phyloP scores from a whole-genome alignment of 208 protist genomes.

The Leishmania aethiopica region DNA sequence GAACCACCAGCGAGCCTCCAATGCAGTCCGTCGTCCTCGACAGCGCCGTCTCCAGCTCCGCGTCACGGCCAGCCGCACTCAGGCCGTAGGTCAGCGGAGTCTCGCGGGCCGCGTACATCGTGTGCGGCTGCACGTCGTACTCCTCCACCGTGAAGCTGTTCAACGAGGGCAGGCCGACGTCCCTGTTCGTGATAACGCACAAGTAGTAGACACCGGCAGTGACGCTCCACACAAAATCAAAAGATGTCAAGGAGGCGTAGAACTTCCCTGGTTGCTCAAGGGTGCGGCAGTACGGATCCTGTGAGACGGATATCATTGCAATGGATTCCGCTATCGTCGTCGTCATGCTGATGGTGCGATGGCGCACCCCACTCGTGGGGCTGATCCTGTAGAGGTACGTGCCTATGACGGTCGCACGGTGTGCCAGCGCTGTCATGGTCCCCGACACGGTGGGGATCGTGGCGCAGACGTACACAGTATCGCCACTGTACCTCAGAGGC shows the following conservation, averaged over 20 bases:
- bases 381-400: neutral
- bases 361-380: slow-evolving; percentile 4
- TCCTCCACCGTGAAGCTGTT: slow-evolving; percentile 10
- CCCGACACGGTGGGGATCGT: slow-evolving; percentile 1
- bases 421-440: neutral
- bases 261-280: neutral
- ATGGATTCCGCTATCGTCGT: neutral
- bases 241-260: neutral
- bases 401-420: neutral
- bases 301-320: neutral
- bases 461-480: slow-evolving; percentile 2
- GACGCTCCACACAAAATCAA: neutral
- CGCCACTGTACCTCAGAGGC: neutral
- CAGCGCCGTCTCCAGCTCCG: neutral
- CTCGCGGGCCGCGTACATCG: slow-evolving; percentile 3
- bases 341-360: neutral
- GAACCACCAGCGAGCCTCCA: neutral
- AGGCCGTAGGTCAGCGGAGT: neutral
- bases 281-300: neutral
- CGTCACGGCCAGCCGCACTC: neutral
- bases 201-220: neutral
- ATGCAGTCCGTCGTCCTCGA: slow-evolving; percentile 10
- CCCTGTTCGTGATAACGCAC: neutral
- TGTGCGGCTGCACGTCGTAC: slow-evolving; percentile 19
- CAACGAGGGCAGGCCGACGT: neutral